Conservation (phyloP, 2,329 filamentous ascomycete species). For the Fusarium poae region DNA sequence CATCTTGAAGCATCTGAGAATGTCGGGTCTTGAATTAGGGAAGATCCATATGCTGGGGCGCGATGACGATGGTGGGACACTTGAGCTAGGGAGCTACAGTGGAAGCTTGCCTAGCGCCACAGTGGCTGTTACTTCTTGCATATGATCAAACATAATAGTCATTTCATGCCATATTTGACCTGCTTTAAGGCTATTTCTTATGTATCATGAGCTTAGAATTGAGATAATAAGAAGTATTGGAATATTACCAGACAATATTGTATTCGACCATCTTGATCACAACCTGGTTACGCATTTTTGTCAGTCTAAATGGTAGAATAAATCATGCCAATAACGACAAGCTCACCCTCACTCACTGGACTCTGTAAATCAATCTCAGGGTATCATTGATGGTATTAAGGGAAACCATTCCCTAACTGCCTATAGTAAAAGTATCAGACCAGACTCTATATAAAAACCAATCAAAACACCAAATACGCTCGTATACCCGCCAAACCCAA, state of each 20-base stretch:
- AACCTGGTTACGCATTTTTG: not conserved
- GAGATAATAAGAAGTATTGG: not conserved
- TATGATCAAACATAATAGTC: too few species aligned
- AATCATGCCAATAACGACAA: not conserved
- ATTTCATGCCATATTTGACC: not conserved
- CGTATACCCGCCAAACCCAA: conserved; percentile 28
- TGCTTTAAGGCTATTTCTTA: not conserved
- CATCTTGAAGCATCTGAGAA: conserved; percentile 51
- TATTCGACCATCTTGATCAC: not conserved
- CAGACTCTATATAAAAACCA: conserved; percentile 39
- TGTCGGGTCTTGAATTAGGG: conserved; percentile 34
- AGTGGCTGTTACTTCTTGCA: conserved; percentile 40
- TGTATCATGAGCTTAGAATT: not conserved
- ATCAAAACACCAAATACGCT: conserved; percentile 39
- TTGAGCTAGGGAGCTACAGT: conserved; percentile 43
- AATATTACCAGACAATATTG: not conserved
- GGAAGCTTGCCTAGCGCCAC: conserved; percentile 44
- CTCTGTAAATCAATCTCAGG: conserved; percentile 32
- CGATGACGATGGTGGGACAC: conserved; percentile 53
- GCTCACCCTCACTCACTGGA: not conserved
- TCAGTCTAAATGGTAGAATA: not conserved
- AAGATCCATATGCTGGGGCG: conserved; percentile 37
- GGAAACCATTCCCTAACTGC: conserved; percentile 32
- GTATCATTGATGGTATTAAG: conserved; percentile 51
- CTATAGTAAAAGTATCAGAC: conserved; percentile 41